Evolutionary conservation across 345 rosid species (phyloP).

Genomic region (Boechera stricta): DNA sequence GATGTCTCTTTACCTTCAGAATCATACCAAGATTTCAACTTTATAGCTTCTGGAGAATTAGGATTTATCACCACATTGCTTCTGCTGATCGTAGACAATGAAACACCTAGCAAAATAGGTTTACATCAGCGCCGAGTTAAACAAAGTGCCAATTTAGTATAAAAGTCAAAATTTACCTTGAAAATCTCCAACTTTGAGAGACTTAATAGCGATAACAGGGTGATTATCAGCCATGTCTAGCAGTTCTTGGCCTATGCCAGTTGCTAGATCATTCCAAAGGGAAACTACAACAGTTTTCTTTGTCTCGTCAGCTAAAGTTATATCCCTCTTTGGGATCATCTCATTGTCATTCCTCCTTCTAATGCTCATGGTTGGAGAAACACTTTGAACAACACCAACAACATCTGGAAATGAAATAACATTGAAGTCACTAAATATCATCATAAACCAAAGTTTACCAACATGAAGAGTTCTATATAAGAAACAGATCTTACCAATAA

Average conservation of each 20-base stretch:
- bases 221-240: conserved; percentile 67
- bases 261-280: conserved; percentile 92
- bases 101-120: conserved; percentile 59
- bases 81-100: conserved; percentile 72
- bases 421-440: not conserved
- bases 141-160: not conserved
- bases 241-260: conserved; percentile 73
- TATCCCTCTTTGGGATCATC: conserved; percentile 84
- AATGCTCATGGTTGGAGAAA: conserved; percentile 75
- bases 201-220: conserved; percentile 81
- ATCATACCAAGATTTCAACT: conserved; percentile 79
- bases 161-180: conserved; percentile 62
- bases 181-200: conserved; percentile 86
- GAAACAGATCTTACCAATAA: conserved; percentile 65
- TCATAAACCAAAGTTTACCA: not conserved
- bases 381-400: conserved; percentile 89
- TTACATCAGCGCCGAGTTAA: conserved; percentile 4
- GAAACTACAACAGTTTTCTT: conserved; percentile 89
- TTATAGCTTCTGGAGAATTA: conserved; percentile 71
- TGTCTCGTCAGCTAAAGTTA: conserved; percentile 77
- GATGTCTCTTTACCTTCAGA: conserved; percentile 82
- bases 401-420: conserved; percentile 56
- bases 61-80: conserved; percentile 75
- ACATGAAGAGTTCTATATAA: not conserved
- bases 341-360: conserved; percentile 81